A percentile compares a stretch with the other conserved stretches of the same genome.
phyloP scores from a whole-genome alignment of 2,329 filamentous ascomycete genomes.

The Cyanodermella asteris region DNA sequence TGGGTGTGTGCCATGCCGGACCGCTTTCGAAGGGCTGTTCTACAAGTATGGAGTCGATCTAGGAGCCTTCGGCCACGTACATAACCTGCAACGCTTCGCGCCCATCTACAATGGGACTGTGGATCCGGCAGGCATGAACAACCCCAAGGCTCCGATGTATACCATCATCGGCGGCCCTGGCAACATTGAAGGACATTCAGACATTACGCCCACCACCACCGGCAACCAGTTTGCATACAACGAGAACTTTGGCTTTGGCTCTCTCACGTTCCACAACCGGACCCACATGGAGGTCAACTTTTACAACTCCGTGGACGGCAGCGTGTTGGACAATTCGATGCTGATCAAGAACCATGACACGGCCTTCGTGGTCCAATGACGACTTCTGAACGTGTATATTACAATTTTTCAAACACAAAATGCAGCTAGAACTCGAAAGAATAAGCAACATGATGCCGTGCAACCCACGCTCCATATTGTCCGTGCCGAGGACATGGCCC shows the following conservation, averaged over 20 bases:
- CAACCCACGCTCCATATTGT: too few species aligned
- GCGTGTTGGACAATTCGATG: not conserved
- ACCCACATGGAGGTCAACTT: constrained; percentile 19
- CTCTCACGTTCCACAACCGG: constrained; percentile 19
- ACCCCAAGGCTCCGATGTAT: constrained; percentile 11
- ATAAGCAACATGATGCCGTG: too few species aligned
- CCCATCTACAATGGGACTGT: constrained; percentile 11
- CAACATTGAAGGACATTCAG: constrained; percentile 14
- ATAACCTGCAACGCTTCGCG: constrained; percentile 29
- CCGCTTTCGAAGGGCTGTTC: constrained; percentile 27
- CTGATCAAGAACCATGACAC: not conserved
- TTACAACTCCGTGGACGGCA: constrained; percentile 8
- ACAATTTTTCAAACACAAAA: too few species aligned
- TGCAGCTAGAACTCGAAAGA: too few species aligned
- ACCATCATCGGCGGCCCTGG: constrained; percentile 12
- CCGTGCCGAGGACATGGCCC: too few species aligned
- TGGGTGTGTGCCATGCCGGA: constrained; percentile 21
- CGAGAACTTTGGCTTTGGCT: constrained; percentile 17
- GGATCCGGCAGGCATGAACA: constrained; percentile 9
- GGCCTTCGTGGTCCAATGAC: too few species aligned
- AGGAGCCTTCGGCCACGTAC: constrained; percentile 31
- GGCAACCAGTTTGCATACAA: constrained; percentile 13
- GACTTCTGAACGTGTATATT: too few species aligned
- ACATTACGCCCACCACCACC: constrained; percentile 7
- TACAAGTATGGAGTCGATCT: constrained; percentile 31